Conservation (phyloP, 1,284 basidiomycete genomes). For the Naganishia cerealis region DNA sequence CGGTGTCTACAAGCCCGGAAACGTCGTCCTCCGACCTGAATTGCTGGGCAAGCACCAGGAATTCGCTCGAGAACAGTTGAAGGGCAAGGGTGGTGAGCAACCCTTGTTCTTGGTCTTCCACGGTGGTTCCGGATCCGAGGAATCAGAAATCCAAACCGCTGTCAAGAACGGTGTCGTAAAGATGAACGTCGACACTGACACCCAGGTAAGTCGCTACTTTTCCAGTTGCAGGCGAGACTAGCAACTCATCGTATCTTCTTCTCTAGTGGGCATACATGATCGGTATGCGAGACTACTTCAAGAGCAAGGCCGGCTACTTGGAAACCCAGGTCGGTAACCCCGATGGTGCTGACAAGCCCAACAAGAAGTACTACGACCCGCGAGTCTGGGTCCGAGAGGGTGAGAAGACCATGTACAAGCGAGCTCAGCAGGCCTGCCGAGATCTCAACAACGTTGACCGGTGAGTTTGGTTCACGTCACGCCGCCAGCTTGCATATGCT, state of each 20-base stretch:
- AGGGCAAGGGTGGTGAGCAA: conserved; percentile 63
- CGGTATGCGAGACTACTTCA: conserved; percentile 87
- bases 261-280: conserved; percentile 81
- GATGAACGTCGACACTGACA: conserved; percentile 91
- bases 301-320: conserved; percentile 80
- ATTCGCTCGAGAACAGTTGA: conserved; percentile 71
- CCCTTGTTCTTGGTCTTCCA: conserved; percentile 99
- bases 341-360: conserved; percentile 88
- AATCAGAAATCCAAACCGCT: conserved; percentile 92
- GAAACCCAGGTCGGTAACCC: conserved; percentile 88
- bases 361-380: conserved; percentile 88
- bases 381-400: conserved; percentile 98
- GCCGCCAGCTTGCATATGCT: background rate
- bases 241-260: background rate
- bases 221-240: background rate
- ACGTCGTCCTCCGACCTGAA: conserved; percentile 88
- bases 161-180: conserved; percentile 92
- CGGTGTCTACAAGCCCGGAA: conserved; percentile 92
- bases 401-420: conserved; percentile 85
- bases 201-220: conserved; percentile 38
- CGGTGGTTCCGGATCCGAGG: conserved; percentile 95
- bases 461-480: background rate
- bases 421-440: conserved; percentile 86
- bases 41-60: conserved; percentile 89
- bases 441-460: conserved; percentile 78